Base-by-base conservation (phyloP, 208 protist genomes). In the Leishmania major region DNA sequence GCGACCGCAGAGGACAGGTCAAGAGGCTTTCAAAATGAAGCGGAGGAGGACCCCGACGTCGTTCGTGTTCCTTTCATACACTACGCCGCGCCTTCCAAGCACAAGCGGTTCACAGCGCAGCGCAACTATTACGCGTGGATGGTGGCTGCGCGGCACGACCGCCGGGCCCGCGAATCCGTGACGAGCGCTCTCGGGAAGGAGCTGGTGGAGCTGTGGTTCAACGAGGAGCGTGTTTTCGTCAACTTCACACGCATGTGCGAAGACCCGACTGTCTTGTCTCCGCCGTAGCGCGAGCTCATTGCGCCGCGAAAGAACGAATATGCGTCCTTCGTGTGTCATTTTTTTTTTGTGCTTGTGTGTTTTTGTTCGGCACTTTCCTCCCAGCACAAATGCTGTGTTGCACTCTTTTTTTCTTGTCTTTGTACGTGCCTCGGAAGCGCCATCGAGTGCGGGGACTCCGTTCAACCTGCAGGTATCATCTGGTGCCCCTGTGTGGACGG, bases 141-240 rank as follows among this genome's bases (percentile, higher is more conserved):
- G 47, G 77, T 88, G 75, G 69, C 85, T 15, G 85, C 81, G 6
- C 80, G 80, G 0, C 82, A 88, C 78, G 78, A 85, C 85, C 25
- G 45, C 25, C 60, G 59, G 47, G 81, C 85, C 8, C 77, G 85
- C 57, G 81, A 82, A 25, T 70, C 78, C 4, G 81, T 62, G 49
- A 17, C 37, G 2, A 71, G 43, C 13, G 62, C n/a, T 17, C 75
- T 88, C 2, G 57, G 73, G 59, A 73, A 81, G 4, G 85, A 88
- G 71, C 62, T 84, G 74, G 78, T 88, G n/a, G 82, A 85, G 82
- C 53, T 85, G 73, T 81, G 76, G 82, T 60, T 85, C 59, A 67
- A 85, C 8, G 53, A 79, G 5, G 71, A 57, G 62, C 82, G 82
- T 25, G 51, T 85, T 28, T 85, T 47, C 25, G 82, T 85, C 7